Base-by-base conservation (phyloP, 2,329 filamentous ascomycete species). In the Stagonosporopsis rhizophila region DNA sequence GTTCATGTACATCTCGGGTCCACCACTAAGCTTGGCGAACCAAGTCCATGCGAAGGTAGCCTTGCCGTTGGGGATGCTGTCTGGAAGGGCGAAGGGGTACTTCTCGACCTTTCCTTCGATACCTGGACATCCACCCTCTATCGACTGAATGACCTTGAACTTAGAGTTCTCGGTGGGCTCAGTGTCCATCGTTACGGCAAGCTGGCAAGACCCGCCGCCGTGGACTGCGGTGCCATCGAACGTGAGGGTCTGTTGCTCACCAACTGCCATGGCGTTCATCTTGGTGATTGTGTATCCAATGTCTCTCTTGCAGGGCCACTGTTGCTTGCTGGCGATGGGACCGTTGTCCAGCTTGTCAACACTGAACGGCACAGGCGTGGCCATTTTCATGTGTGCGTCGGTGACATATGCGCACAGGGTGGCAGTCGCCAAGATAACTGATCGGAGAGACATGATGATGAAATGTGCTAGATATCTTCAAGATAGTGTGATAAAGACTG, bases 31-130 rank as follows among this genome's bases (percentile, higher is more conserved):
- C 38, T 88, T 89, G 57, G 96, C 94, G 78, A 96, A 88, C 94
- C 94, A 98, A 0, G 92, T 92, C 92, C 92, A 97, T 0, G 91
- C 91, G 5, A 98, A 81, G 0, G 88, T 90, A 23, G 90, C 93
- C 37, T 92, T 84, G 4, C 94, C 95, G 1, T 87, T 79, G 8
- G 88, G 85, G 42, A 97, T 83, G 20, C 87, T 85, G 0, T 82
- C 74, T 0, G 93, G 94, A 6, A 97, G 86, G 0, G 78, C 84
- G 78, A 88, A 96, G 27, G 85, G 78, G 76, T 90, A 95, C 0
- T 77, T 60, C 25, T 40, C 87, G 65, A 75, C 92, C 92, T 84
- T 86, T 0, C 67, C 66, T 0, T 80, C 75, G 20, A 82, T 80
- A 1, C 87, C 84, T 0, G 92, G 92, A 75, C 95, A 98, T 8